Evolutionary conservation across 2,329 filamentous ascomycete species (phyloP).

Genomic region (Trichoderma aggressivum): DNA sequence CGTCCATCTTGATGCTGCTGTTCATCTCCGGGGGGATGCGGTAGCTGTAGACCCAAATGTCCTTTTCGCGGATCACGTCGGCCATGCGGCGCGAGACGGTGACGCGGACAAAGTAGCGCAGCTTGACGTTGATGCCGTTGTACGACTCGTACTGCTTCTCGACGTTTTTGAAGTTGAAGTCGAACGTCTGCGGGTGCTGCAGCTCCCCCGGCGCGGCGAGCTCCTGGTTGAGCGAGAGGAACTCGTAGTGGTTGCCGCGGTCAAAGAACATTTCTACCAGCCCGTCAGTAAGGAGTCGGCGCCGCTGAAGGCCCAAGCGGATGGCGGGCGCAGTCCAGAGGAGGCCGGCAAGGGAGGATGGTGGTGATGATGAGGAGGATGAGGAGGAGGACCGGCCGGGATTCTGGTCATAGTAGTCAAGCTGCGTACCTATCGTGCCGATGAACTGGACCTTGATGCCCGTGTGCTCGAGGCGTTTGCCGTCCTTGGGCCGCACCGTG

Average conservation of each 20-base stretch:
- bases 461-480: conserved; percentile 94
- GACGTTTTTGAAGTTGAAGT: conserved; percentile 99
- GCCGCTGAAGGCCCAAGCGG: conserved; percentile 17
- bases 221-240: conserved; percentile 94
- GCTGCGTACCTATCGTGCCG: conserved; percentile 77
- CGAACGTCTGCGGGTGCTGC: conserved; percentile 96
- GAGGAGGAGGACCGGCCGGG: neutral
- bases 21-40: conserved; percentile 97
- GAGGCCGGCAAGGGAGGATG: conserved; percentile 2
- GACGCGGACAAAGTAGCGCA: conserved; percentile 96
- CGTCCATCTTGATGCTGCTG: conserved; percentile 99
- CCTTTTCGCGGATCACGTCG: conserved; percentile 97
- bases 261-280: conserved; percentile 97
- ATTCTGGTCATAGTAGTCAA: conserved; percentile 10
- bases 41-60: conserved; percentile 99
- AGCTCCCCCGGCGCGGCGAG: conserved; percentile 95
- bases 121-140: conserved; percentile 98
- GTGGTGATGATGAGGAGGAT: neutral
- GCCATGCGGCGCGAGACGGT: conserved; percentile 96
- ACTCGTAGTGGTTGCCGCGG: conserved; percentile 98
- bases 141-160: conserved; percentile 99
- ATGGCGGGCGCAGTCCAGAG: conserved; percentile 17
- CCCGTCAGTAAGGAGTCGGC: conserved; percentile 18
- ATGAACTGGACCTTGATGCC: conserved; percentile 99
- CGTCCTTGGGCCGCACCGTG: conserved; percentile 94